phyloP scores from a whole-genome alignment of 495 filamentous ascomycete species.

The Friedmanniomyces simplex region DNA sequence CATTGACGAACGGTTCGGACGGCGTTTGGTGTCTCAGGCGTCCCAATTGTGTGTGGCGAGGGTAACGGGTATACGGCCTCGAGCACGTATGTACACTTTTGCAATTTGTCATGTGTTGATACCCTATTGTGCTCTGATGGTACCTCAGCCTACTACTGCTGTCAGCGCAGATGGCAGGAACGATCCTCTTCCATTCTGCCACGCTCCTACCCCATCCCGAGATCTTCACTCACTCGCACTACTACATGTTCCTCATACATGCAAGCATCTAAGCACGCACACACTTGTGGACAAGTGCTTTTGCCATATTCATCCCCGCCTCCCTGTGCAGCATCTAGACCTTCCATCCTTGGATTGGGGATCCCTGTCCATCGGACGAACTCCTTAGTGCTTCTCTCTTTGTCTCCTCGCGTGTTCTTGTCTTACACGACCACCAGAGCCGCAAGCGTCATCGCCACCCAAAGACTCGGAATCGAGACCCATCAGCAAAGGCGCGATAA shows the following conservation, averaged over 20 bases:
- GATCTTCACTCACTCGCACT: no score
- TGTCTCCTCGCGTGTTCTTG: neutral
- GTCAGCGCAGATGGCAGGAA: no score
- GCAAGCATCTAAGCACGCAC: neutral
- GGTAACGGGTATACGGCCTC: neutral
- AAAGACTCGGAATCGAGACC: neutral
- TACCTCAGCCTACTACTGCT: neutral
- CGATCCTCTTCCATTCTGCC: neutral
- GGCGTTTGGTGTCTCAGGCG: constrained; percentile 4
- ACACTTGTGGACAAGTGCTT: neutral
- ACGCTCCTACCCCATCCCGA: neutral
- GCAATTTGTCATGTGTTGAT: neutral
- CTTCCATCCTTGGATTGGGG: neutral
- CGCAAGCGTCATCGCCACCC: neutral
- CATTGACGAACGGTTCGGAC: constrained; percentile 1
- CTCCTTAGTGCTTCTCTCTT: neutral
- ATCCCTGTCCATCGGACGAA: neutral
- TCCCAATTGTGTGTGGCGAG: neutral
- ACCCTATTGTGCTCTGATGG: neutral
- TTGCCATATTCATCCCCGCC: neutral
- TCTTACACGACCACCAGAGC: neutral
- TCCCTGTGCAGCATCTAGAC: neutral
- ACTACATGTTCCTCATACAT: no score
- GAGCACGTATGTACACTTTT: neutral
- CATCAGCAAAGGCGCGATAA: neutral